Evolutionary conservation across 1,139 yeast genomes (phyloP).

Genomic region (Geotrichum fermentans): DNA sequence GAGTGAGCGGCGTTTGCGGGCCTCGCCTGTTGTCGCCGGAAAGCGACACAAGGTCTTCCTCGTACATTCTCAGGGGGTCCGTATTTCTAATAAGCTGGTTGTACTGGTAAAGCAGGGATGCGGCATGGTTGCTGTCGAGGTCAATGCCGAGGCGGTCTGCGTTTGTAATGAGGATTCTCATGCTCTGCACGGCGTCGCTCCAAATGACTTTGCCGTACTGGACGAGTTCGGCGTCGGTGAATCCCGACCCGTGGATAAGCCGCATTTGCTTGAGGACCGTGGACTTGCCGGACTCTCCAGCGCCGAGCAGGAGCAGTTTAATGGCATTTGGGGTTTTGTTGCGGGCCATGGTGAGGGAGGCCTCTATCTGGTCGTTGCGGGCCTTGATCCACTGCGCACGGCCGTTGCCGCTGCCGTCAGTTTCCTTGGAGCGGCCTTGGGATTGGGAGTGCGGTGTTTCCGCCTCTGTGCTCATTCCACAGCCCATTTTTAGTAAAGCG

Average conservation of each 20-base stretch:
- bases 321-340: slow-evolving; percentile 39
- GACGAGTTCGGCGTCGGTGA: slow-evolving; percentile 67
- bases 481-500: slow-evolving; percentile 51
- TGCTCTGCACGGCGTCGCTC: slow-evolving; percentile 86
- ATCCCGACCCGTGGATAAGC: slow-evolving; percentile 80
- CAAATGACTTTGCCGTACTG: slow-evolving; percentile 90
- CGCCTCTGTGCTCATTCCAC: slow-evolving; percentile 54
- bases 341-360: slow-evolving; percentile 51
- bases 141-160: slow-evolving; percentile 28
- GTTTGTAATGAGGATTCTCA: slow-evolving; percentile 66
- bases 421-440: not conserved
- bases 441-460: slow-evolving; percentile 14
- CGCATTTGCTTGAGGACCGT: slow-evolving; percentile 93
- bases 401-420: slow-evolving; percentile 8
- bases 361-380: slow-evolving; percentile 64
- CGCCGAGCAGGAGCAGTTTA: slow-evolving; percentile 72
- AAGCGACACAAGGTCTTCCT: slow-evolving; percentile 17
- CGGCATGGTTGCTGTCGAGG: slow-evolving; percentile 25
- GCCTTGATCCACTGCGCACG: slow-evolving; percentile 17
- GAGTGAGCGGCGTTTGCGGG: not conserved
- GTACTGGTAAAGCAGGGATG: slow-evolving; percentile 9
- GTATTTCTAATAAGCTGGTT: slow-evolving; percentile 15
- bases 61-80: slow-evolving; percentile 18
- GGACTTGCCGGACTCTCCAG: slow-evolving; percentile 95
- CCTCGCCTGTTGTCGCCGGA: not conserved